Evolutionary conservation across 306 rosid species (phyloP).

Genomic region (Vigna trinervia): DNA sequence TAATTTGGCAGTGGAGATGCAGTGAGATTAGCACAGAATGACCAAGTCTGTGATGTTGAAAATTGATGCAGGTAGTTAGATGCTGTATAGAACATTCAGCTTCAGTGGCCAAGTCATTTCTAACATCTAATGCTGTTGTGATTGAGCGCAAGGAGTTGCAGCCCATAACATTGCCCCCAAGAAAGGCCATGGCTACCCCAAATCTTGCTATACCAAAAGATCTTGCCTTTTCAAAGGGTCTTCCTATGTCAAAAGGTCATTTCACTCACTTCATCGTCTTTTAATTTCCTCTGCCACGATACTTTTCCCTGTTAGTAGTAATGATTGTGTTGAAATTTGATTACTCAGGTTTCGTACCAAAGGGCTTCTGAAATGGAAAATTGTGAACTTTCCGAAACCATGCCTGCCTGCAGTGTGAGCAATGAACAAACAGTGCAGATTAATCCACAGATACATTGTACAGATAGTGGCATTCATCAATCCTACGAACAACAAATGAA

Average conservation of each 20-base stretch:
- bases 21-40: neutral
- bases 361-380: conserved; percentile 47
- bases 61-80: conserved; percentile 74
- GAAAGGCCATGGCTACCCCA: conserved; percentile 54
- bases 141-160: conserved; percentile 60
- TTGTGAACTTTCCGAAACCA: conserved; percentile 6
- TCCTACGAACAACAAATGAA: conserved; percentile 3
- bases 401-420: conserved; percentile 12
- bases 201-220: conserved; percentile 27
- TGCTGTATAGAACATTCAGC: conserved; percentile 95
- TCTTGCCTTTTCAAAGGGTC: too few species aligned
- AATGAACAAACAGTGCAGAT: conserved; percentile 12
- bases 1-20: conserved; percentile 11
- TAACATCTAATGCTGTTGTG: conserved; percentile 86
- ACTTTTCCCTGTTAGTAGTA: conserved; percentile 17
- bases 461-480: conserved; percentile 27
- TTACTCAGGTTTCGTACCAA: conserved; percentile 61
- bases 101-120: conserved; percentile 81
- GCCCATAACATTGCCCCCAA: conserved; percentile 48
- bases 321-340: conserved; percentile 23
- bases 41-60: conserved; percentile 12
- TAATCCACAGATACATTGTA: neutral
- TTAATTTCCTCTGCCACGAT: neutral
- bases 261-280: conserved; percentile 3
- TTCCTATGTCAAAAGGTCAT: neutral